phyloP scores from a whole-genome alignment of 148 eudicot species.

The Arctostaphylos glauca region DNA sequence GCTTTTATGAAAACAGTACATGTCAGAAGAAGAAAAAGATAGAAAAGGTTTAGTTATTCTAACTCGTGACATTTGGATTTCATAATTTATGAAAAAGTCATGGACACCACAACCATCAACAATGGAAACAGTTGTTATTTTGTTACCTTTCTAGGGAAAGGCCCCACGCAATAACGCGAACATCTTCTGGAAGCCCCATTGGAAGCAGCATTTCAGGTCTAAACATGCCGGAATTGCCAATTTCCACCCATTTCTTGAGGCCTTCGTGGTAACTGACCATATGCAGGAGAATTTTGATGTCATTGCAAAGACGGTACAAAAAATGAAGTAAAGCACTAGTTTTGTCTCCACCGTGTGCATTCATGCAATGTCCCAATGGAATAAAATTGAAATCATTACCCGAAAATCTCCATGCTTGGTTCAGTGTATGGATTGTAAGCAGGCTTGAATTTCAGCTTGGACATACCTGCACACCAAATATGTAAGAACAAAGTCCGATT shows the following conservation, averaged over 20 bases:
- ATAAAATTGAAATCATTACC: neutral
- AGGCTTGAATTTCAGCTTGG: slow-evolving; percentile 14
- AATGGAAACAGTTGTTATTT: neutral
- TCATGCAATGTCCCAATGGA: neutral
- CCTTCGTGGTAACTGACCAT: slow-evolving; percentile 47
- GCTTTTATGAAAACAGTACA: no score
- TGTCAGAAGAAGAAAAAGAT: no score
- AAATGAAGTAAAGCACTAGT: neutral
- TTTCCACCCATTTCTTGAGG: slow-evolving; percentile 80
- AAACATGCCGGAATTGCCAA: slow-evolving; percentile 88
- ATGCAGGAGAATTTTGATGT: neutral
- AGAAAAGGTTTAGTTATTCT: neutral
- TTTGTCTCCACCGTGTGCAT: neutral
- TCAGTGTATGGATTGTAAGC: slow-evolving; percentile 9
- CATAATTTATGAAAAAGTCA: neutral
- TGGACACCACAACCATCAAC: neutral
- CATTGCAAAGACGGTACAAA: neutral
- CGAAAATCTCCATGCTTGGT: neutral
- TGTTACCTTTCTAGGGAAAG: neutral
- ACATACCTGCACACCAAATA: neutral
- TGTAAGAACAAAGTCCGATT: neutral
- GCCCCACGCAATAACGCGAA: neutral
- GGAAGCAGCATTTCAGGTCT: slow-evolving; percentile 69
- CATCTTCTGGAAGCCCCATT: neutral
- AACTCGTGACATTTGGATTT: neutral